A percentile compares a stretch with the other conserved stretches of the same genome.
phyloP scores from a whole-genome alignment of 2,329 filamentous ascomycete genomes.

The Neofusicoccum laricinum region DNA sequence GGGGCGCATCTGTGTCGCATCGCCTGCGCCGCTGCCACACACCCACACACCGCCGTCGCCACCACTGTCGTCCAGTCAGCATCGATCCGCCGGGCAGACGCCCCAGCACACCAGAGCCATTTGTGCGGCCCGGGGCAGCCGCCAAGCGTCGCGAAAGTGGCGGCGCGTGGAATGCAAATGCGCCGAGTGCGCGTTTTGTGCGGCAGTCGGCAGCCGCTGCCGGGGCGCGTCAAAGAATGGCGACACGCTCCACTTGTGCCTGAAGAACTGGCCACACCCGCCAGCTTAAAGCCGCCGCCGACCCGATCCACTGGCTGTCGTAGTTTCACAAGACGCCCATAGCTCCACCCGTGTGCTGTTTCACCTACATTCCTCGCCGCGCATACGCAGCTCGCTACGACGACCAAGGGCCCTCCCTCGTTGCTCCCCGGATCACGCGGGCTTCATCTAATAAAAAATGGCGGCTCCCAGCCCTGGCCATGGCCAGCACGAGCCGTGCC shows the following conservation, averaged over 20 bases:
- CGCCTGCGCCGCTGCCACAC: not conserved
- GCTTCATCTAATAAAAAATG: not conserved
- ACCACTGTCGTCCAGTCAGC: not conserved
- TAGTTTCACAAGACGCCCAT: not conserved
- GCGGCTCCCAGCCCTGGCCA: slow-evolving; percentile 15
- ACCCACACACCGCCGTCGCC: not conserved
- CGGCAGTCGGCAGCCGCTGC: not conserved
- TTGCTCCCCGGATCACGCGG: slow-evolving; percentile 20
- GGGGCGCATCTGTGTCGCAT: not conserved
- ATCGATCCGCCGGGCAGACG: not conserved
- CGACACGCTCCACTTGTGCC: not conserved
- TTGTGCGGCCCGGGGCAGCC: slow-evolving; percentile 18
- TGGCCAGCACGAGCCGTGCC: slow-evolving; percentile 17
- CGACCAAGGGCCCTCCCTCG: not conserved
- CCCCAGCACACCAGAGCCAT: slow-evolving; percentile 14
- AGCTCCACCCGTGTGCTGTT: slow-evolving; percentile 1
- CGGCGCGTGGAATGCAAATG: not conserved
- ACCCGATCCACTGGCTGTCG: not conserved
- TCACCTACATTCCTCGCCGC: slow-evolving; percentile 1
- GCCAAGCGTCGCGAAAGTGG: not conserved
- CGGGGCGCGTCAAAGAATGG: not conserved
- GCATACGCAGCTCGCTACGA: not conserved
- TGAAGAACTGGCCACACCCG: not conserved
- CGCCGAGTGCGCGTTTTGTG: slow-evolving; percentile 10
- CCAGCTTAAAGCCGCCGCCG: not conserved